Evolutionary conservation across 1,284 basidiomycete species (phyloP), one percentile per base, ranked within the genome.

Genomic region (Pseudozyma pruni): DNA sequence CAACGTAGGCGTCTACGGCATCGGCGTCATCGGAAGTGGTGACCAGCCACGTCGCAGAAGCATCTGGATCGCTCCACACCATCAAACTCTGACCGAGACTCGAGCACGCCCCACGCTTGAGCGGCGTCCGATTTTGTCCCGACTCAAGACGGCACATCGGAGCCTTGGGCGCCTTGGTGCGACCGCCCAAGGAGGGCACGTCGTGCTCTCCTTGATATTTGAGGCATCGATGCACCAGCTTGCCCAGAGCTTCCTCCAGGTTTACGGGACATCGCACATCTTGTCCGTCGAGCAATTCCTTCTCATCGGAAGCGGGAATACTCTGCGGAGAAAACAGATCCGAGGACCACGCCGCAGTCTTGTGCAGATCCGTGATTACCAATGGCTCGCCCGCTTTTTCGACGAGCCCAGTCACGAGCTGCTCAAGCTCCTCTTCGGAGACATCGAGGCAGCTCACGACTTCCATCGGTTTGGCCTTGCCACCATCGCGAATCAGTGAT

Each of bases 11-110:
- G 19, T 68, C 60, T 7, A 61, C 52, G 2, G 44, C 43, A 10
- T 59, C 59, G 16, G 51, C 33, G 13, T 63, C 40, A 1, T 56
- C 48, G 6, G 52, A 33, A 14, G 40, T 33, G 11, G 59, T 55
- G 20, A 66, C 39, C 14, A 72, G 29, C 69, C 69, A 72, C 4
- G 57, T 33, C 2, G 63, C 41, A 11, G 48, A 32, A 9, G 59
- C 63, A 4, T 40, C 52, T 13, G 51, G 39, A 25, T 72, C 63
- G 22, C 39, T 32, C 47, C 53, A 62, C 7, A 63, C 56, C 63
- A 72, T 72, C 27, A 72, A 38, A 14, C 57, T 54, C 35, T 72
- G 69, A 19, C 55, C 63, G 14, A 68, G 47, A 34, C 55, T 63
- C 16, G 69, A 67, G 50, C 69, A 68, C 16, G 56, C 16, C 22